Percentiles rank a stretch among this genome's conserved stretches.
Conservation (phyloP, 2,329 filamentous ascomycete species). For the Xylaria sp. region DNA sequence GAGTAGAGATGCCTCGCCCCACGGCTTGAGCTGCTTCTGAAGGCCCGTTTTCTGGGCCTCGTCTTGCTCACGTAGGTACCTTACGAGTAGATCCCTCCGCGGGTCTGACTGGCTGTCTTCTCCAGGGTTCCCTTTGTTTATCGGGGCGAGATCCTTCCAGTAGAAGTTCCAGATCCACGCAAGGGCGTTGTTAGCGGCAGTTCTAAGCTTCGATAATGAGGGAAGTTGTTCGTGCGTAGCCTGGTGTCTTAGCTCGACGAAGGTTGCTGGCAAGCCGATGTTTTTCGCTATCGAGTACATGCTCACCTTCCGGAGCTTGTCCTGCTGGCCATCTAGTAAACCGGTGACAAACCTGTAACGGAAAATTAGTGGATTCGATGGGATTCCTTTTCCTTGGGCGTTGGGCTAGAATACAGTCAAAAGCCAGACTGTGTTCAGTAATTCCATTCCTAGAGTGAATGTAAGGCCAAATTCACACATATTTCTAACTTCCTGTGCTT, state of each 20-base stretch:
- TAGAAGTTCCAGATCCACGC: constrained; percentile 92
- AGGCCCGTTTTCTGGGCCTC: constrained; percentile 38
- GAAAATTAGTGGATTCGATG: constrained; percentile 32
- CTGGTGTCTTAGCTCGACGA: constrained; percentile 90
- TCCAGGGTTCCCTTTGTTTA: constrained; percentile 10
- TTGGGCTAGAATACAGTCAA: constrained; percentile 15
- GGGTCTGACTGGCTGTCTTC: constrained; percentile 31
- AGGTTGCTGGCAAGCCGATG: constrained; percentile 77
- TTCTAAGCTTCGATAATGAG: constrained; percentile 76
- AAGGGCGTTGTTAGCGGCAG: constrained; percentile 75
- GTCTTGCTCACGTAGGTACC: constrained; percentile 52
- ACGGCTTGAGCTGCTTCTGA: constrained; percentile 50
- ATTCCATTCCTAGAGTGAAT: constrained; percentile 19
- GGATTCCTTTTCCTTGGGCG: constrained; percentile 3
- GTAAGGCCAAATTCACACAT: constrained; percentile 10
- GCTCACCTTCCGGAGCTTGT: constrained; percentile 73
- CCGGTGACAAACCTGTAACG: constrained; percentile 78
- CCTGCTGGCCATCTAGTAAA: constrained; percentile 78
- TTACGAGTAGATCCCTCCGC: constrained; percentile 53
- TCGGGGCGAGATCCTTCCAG: constrained; percentile 69
- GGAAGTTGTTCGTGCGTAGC: constrained; percentile 91
- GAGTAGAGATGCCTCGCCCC: constrained; percentile 54
- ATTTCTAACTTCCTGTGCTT: neutral
- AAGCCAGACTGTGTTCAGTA: constrained; percentile 4
- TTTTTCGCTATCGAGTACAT: constrained; percentile 79